A percentile compares a stretch with the other conserved stretches of the same genome.
phyloP scores from a whole-genome alignment of 106 monocot species.

The Amphibolis antarctica region DNA sequence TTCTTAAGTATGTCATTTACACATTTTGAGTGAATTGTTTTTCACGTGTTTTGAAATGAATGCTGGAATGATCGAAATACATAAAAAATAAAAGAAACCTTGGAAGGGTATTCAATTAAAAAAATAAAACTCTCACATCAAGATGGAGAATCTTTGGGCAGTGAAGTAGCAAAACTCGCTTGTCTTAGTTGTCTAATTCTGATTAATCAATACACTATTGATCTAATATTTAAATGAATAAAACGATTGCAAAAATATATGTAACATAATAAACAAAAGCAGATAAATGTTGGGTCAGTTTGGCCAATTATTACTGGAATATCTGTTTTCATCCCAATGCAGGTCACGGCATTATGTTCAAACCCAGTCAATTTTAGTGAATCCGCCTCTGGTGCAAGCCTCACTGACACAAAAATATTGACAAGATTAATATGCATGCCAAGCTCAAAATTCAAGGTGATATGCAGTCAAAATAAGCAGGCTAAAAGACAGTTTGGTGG shows the following conservation, averaged over 20 bases:
- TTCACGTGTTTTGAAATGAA: too few species aligned
- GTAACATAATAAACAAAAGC: not conserved
- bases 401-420: slow-evolving; percentile 46
- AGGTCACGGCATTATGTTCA: slow-evolving; percentile 93
- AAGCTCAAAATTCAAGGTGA: not conserved
- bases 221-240: too few species aligned
- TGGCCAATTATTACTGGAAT: slow-evolving; percentile 61
- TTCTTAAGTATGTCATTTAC: too few species aligned
- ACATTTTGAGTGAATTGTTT: too few species aligned
- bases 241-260: not conserved
- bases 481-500: too few species aligned
- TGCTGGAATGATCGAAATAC: too few species aligned
- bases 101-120: not conserved
- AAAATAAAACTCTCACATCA: not conserved
- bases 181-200: not conserved
- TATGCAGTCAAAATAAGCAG: not conserved
- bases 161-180: not conserved
- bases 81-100: not conserved
- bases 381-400: slow-evolving; percentile 94
- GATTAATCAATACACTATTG: too few species aligned
- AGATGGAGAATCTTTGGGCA: not conserved
- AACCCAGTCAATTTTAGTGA: slow-evolving; percentile 75
- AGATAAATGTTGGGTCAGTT: not conserved
- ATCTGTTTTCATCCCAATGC: slow-evolving; percentile 77
- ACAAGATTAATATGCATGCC: not conserved